Evolutionary conservation across 352 stramenopile species (phyloP).

Genomic region (Phytophthora citricola): DNA sequence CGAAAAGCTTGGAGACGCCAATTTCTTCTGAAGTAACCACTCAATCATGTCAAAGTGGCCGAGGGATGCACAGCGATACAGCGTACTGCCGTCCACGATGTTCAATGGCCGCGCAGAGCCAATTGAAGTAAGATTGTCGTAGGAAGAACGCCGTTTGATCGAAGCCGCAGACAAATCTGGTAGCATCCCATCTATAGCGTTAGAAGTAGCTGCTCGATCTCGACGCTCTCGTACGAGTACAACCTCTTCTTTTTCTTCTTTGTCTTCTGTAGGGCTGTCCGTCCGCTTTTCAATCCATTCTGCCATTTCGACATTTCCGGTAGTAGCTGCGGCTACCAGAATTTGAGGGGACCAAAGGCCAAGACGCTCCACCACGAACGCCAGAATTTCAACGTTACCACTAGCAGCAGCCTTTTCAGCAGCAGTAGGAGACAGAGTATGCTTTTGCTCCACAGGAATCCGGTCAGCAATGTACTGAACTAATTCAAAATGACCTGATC

Average conservation of each 20-base stretch:
- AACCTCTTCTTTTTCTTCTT: constrained; percentile 5
- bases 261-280: constrained; percentile 1
- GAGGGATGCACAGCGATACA: constrained; percentile 30
- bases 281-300: constrained; percentile 35
- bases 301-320: constrained; percentile 40
- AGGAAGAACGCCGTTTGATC: constrained; percentile 29
- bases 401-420: constrained; percentile 43
- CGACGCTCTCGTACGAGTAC: constrained; percentile 19
- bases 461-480: constrained; percentile 38
- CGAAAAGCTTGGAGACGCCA: constrained; percentile 25
- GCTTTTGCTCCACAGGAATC: constrained; percentile 20
- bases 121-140: constrained; percentile 20
- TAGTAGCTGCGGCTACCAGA: constrained; percentile 31
- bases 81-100: constrained; percentile 29
- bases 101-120: constrained; percentile 23
- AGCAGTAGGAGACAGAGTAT: constrained; percentile 9
- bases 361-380: constrained; percentile 38
- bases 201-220: constrained; percentile 26
- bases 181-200: constrained; percentile 21
- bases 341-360: constrained; percentile 40
- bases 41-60: constrained; percentile 37
- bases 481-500: constrained; percentile 38
- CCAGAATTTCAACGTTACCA: constrained; percentile 31
- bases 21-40: constrained; percentile 35
- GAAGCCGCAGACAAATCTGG: constrained; percentile 7